Percentiles rank a stretch among this genome's conserved stretches.
Evolutionary conservation across 768 basidiomycete genomes (phyloP).

Genomic region (Inosperma sp.): DNA sequence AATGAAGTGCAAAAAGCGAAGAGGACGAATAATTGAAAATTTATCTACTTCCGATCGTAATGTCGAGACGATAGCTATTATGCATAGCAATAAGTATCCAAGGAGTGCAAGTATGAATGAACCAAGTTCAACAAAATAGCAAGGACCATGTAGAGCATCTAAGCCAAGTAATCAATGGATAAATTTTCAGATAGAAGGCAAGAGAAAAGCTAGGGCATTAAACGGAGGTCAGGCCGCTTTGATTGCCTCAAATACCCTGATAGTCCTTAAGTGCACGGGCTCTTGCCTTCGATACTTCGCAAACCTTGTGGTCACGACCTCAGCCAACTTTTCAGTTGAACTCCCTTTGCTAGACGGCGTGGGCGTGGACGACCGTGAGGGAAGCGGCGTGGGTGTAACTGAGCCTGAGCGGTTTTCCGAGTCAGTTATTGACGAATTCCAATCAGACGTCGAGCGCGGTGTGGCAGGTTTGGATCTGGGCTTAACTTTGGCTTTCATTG

Average conservation of each 20-base stretch:
- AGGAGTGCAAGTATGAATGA: not conserved
- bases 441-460: not conserved
- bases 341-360: not conserved
- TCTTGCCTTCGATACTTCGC: conserved; percentile 13
- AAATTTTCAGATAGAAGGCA: not conserved
- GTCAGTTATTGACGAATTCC: too few relatives aligned
- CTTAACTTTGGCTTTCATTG: not conserved
- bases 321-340: not conserved
- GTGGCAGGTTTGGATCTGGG: not conserved
- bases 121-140: not conserved
- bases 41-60: too few relatives aligned
- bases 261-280: conserved; percentile 13
- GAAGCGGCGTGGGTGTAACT: too few relatives aligned
- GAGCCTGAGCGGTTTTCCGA: too few relatives aligned
- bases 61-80: too few relatives aligned
- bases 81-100: not conserved
- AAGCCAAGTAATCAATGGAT: not conserved
- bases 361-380: too few relatives aligned
- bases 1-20: not conserved
- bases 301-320: not conserved
- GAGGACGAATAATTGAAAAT: too few relatives aligned
- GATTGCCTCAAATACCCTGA: conserved; percentile 16
- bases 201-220: not conserved
- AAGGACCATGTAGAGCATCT: not conserved
- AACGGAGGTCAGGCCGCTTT: conserved; percentile 6